Percentiles rank a stretch among this genome's conserved stretches.
These are phyloP conservation scores for Tetrapyrgos nigripes DNA, from an alignment of 1,284 basidiomycete species.

Conservation along the genomic window DNA sequence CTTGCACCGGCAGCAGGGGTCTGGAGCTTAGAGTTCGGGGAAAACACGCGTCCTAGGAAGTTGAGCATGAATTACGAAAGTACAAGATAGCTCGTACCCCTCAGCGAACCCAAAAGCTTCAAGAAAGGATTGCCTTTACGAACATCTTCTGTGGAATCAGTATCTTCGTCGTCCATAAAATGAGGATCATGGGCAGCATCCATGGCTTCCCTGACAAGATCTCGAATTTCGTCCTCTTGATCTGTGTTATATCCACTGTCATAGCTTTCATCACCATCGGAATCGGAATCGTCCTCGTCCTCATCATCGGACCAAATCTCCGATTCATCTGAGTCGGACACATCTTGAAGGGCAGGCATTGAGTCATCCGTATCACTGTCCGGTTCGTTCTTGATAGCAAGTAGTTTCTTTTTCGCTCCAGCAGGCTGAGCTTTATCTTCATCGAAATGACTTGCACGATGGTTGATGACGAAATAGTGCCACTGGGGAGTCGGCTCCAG, in stretches of 20 bases:
- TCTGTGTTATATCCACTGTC: constrained; percentile 68
- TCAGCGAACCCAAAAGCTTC: constrained; percentile 70
- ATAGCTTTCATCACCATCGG: constrained; percentile 30
- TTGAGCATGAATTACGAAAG: constrained; percentile 11
- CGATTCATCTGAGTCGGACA: constrained; percentile 35
- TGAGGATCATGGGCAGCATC: constrained; percentile 65
- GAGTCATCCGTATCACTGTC: constrained; percentile 42
- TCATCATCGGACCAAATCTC: constrained; percentile 44
- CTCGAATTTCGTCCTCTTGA: constrained; percentile 67
- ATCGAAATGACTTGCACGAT: constrained; percentile 28
- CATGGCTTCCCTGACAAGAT: constrained; percentile 73
- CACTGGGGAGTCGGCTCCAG: constrained; percentile 62
- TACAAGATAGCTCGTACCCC: constrained; percentile 51
- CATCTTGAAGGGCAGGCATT: constrained; percentile 26
- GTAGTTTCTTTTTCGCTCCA: constrained; percentile 45
- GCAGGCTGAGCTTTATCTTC: constrained; percentile 36
- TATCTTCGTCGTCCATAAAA: constrained; percentile 56
- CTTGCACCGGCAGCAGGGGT: constrained; percentile 22
- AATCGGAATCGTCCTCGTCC: constrained; percentile 36
- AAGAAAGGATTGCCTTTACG: constrained; percentile 75
- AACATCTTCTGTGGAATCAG: constrained; percentile 48
- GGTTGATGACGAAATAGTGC: constrained; percentile 52
- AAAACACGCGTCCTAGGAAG: constrained; percentile 70
- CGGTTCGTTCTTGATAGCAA: constrained; percentile 53
- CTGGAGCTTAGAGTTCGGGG: constrained; percentile 62